Base-by-base conservation (phyloP, 257 asterid genomes). In the Capsicum chinense region DNA sequence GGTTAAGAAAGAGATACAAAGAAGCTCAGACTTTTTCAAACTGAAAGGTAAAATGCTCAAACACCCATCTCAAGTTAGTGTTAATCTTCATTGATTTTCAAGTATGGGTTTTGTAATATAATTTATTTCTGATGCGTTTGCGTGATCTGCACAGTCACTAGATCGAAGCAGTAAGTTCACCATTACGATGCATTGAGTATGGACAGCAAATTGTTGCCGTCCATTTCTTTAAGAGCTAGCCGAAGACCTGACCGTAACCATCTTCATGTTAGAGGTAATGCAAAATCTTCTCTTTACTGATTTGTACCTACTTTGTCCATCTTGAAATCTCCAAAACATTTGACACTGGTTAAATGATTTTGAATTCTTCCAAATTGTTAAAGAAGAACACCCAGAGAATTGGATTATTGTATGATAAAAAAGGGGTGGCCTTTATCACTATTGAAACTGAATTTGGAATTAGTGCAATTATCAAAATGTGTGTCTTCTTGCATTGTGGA, bases 171-270 rank as follows among this genome's bases (percentile, higher is more conserved):
- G 33, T 59, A 17, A 17, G 12, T 47, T 11, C 42, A 19, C n/a
- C 59, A 73, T 19, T 47, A 66, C 19, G 15, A 54, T 82, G 79
- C 56, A 67, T 67, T 82, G 68, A 73, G 56, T 67, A 90, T 88
- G 91, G 92, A 88, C 4, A 84, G 64, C 3, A 85, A 88, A 81
- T 81, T 63, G 59, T 83, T 33, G 62, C 86, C 85, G 15, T 66
- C 89, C 26, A 19, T 89, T 62, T 89, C 93, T 6, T 81, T 54
- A 15, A 85, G 92, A 84, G 88, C 88, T 19, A 86, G 63, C 74
- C 84, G 92, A 47, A 88, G 88, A 84, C 12, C 85, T 17, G 89
- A 89, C 62, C 83, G 85, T 26, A 87, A 59, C 83, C 79, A 62
- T 66, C 86, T 56, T 67, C 88, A 84, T 21, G 21, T 79, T 42